Evolutionary conservation across 2,329 filamentous ascomycete species (phyloP).

Genomic region (Pezicula radicicola): DNA sequence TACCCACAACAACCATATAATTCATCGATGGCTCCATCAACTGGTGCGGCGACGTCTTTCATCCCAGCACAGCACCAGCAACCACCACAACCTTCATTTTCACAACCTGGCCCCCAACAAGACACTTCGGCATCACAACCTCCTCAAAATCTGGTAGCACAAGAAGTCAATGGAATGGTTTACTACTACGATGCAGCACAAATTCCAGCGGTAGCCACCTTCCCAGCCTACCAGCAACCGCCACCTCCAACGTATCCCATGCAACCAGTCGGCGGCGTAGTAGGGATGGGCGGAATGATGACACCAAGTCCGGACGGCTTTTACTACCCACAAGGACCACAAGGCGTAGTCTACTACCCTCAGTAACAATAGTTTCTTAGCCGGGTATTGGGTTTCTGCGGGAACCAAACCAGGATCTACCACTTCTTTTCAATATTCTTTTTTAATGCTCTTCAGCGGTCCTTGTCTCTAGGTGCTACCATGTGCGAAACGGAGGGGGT

Average conservation of each 20-base stretch:
- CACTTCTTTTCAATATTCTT: no score
- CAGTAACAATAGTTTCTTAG: slow-evolving; percentile 37
- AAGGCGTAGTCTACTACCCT: slow-evolving; percentile 58
- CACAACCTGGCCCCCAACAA: slow-evolving; percentile 27
- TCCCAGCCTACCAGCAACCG: slow-evolving; percentile 44
- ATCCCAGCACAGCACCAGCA: slow-evolving; percentile 23
- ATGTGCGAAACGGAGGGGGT: no score
- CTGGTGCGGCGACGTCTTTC: slow-evolving; percentile 22
- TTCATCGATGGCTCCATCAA: slow-evolving; percentile 39
- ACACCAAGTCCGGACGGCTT: slow-evolving; percentile 66
- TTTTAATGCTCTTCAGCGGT: no score
- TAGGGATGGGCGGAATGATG: slow-evolving; percentile 79
- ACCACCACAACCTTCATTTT: slow-evolving; percentile 24
- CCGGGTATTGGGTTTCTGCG: no score
- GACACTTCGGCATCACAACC: slow-evolving; percentile 37
- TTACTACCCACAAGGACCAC: slow-evolving; percentile 60
- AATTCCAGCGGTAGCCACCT: slow-evolving; percentile 43
- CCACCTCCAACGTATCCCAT: slow-evolving; percentile 52
- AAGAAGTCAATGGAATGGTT: slow-evolving; percentile 93
- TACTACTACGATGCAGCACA: slow-evolving; percentile 90
- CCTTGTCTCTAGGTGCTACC: no score
- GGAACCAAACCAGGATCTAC: no score
- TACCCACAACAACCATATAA: slow-evolving; percentile 54
- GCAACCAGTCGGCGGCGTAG: slow-evolving; percentile 47
- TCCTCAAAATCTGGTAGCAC: slow-evolving; percentile 64